Evolutionary conservation across 495 filamentous ascomycete species (phyloP), one percentile per base, ranked within the genome.

Genomic region (Xylaria nigripes): DNA sequence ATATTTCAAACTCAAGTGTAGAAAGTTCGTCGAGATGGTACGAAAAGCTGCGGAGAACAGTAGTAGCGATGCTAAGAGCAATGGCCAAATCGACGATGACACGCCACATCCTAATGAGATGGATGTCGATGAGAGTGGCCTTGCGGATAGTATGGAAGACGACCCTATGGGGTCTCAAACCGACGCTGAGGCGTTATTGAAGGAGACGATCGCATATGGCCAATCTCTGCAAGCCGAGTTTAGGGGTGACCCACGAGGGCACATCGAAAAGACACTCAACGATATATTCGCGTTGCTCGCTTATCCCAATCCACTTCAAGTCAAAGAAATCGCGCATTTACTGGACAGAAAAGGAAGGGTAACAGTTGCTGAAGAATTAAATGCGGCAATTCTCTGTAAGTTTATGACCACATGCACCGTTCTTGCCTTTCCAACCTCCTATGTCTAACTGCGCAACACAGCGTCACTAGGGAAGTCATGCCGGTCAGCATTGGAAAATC

Each of bases 1-100:
- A 24, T 86, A 90, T 67, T 99, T 97, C 70, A 85, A 88, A 51
- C 75, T 99, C 45, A 81, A 85, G 53, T 95, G 93, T 63, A 81
- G 89, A 57, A 95, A 92, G 68, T 95, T 96, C 63, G 81, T 97
- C 45, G 93, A 98, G 70, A 95, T 98, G 89, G 92, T 96, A 58
- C 84, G 90, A 22, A 81, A 78, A 52, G 85, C 81, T 54, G 85
- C 82, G 13, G 89, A 96, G 56, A 70, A 86, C 9, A 74, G 79
- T 51, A 72, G 78, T 44, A 68, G 65, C 48, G 56, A 38, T 8
- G 21, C 54, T 13, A 69, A 60, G 51, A 63, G 58, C 34, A 64
- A 67, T 29, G 62, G 53, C 19, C 65, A 61, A 38, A 50, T 66
- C 54, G 52, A 59, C 43, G 77, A 86, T 42, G 86, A 87, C 41